Conservation (phyloP, 768 basidiomycete genomes). For the Pisolithus orientalis region DNA sequence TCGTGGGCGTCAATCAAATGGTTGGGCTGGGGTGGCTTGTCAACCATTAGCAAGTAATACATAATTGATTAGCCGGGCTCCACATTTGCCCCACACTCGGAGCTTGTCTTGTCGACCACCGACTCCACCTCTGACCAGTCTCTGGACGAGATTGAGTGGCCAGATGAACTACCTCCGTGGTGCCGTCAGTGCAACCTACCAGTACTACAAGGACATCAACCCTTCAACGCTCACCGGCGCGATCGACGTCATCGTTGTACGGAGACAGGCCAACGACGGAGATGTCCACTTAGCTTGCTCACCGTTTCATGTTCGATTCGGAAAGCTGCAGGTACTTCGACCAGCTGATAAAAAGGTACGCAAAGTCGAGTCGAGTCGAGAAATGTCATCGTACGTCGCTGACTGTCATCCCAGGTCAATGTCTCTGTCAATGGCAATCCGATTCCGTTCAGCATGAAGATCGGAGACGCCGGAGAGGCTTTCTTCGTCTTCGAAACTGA, state of each 20-base stretch:
- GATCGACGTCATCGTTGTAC: slow-evolving; percentile 97
- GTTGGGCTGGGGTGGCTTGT: background rate
- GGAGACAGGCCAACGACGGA: slow-evolving; percentile 58
- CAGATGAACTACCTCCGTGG: slow-evolving; percentile 85
- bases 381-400: background rate
- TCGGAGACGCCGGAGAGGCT: slow-evolving; percentile 96
- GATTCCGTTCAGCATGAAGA: slow-evolving; percentile 96
- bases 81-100: background rate
- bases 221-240: slow-evolving; percentile 96
- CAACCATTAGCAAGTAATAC: background rate
- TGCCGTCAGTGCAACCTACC: slow-evolving; percentile 79
- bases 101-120: too few relatives aligned
- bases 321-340: slow-evolving; percentile 91
- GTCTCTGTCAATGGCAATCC: slow-evolving; percentile 80
- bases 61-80: background rate
- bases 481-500: slow-evolving; percentile 99
- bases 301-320: slow-evolving; percentile 96
- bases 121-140: background rate
- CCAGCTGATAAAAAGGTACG: slow-evolving; percentile 90
- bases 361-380: background rate
- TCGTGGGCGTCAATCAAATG: background rate
- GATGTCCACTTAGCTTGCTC: slow-evolving; percentile 76
- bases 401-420: slow-evolving; percentile 54
- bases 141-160: background rate
- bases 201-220: slow-evolving; percentile 92